A percentile compares a stretch with the other conserved stretches of the same genome.
These are phyloP conservation scores for Psilocybe sp. DNA, from an alignment of 768 basidiomycete species.

Conservation along the genomic window DNA sequence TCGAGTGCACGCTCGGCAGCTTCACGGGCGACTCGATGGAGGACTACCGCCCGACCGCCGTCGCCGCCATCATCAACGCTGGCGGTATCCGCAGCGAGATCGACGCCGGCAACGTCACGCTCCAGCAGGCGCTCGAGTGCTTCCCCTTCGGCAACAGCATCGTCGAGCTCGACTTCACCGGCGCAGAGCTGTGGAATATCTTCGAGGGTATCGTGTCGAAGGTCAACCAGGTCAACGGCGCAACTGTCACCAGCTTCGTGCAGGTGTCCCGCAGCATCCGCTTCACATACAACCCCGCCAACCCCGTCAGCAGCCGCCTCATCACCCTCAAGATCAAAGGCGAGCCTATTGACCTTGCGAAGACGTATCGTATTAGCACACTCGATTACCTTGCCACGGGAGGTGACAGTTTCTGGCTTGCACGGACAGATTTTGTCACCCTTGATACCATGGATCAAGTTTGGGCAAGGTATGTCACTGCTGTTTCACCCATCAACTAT, in stretches of 20 bases:
- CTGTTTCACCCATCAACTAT: slow-evolving; percentile 21
- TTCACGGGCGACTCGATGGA: slow-evolving; percentile 41
- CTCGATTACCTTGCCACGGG: slow-evolving; percentile 32
- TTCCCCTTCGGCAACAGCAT: slow-evolving; percentile 44
- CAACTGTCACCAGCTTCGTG: slow-evolving; percentile 35
- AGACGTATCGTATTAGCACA: slow-evolving; percentile 28
- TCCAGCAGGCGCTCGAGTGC: slow-evolving; percentile 34
- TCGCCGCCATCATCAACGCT: slow-evolving; percentile 39
- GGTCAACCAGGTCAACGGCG: slow-evolving; percentile 24
- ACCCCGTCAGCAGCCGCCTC: slow-evolving; percentile 24
- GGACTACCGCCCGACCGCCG: slow-evolving; percentile 27
- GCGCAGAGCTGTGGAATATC: slow-evolving; percentile 37
- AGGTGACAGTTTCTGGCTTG: slow-evolving; percentile 33
- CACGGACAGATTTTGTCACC: slow-evolving; percentile 21
- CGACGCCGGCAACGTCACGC: slow-evolving; percentile 36
- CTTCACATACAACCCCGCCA: slow-evolving; percentile 29
- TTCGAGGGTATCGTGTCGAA: slow-evolving; percentile 38
- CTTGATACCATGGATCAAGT: slow-evolving; percentile 33
- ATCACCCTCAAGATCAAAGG: slow-evolving; percentile 27
- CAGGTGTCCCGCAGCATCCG: slow-evolving; percentile 37
- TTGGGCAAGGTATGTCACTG: slow-evolving; percentile 27
- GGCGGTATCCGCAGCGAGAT: slow-evolving; percentile 41
- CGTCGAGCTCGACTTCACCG: slow-evolving; percentile 37
- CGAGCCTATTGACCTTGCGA: slow-evolving; percentile 21
- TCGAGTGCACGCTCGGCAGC: slow-evolving; percentile 43